Evolutionary conservation across 441 rosid species (phyloP), one percentile per base, ranked within the genome.

Genomic region (Metrosideros polymorpha): DNA sequence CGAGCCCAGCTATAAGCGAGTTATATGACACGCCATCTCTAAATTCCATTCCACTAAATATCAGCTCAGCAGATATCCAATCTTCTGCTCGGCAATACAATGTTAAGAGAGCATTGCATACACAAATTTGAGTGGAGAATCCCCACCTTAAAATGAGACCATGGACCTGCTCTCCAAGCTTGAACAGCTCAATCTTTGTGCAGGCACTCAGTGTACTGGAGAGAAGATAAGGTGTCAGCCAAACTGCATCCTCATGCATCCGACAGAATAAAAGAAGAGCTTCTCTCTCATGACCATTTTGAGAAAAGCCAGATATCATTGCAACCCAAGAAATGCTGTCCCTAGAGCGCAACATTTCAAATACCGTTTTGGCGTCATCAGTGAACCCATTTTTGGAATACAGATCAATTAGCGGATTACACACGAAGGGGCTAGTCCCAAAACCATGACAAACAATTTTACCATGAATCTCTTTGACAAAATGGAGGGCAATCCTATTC

Each of bases 191-290:
- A 83, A 89, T 87, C 91, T 94, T 97, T 82, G 94, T 89, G 91
- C 96, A 94, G 75, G 98, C 96, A 90, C 99, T 97, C 86, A 97
- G 90, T 87, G 94, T 95, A 90, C 99, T 96, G 19, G 99, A 96
- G 83, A 94, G 89, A 25, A 91, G 94, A 76, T 94, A 97, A 15
- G 99, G 98, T 35, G 98, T 97, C 47, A 92, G 96, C 63, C 84
- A 86, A 84, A 87, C 47, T 86, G 94, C 95, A 14, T 84, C 88
- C n/a, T 84, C 49, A 87, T 94, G 95, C 99, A 97, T 95, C 88
- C 90, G 86, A 45, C 86, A 85, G 90, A 97, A 96, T 77, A 96
- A 89, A 57, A 85, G 86, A 90, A 94, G 85, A 52, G 98, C 97
- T 79, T 94, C 94, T 63, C 19, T 89, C 91, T 91, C 98, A 57